Evolutionary conservation across 352 stramenopile genomes (phyloP).

Genomic region (Phytopythium delawarense): DNA sequence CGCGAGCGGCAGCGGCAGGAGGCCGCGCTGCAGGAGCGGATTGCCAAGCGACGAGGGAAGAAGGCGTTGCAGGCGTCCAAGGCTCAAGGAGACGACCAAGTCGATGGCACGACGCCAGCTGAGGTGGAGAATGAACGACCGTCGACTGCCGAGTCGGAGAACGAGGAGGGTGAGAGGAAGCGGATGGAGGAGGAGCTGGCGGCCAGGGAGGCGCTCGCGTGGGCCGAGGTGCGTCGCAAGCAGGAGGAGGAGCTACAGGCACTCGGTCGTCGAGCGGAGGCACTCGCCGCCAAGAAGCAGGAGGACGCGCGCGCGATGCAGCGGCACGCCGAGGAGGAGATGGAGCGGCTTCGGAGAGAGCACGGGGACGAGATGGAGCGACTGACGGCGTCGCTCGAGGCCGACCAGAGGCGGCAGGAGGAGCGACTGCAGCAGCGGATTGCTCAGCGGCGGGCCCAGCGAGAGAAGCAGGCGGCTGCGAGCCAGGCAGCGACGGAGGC

Average conservation of each 20-base stretch:
- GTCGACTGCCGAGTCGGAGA: background rate
- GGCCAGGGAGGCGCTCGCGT: constrained; percentile 28
- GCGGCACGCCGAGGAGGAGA: constrained; percentile 45
- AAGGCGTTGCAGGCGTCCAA: constrained; percentile 10
- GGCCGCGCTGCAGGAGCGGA: constrained; percentile 42
- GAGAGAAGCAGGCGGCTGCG: constrained; percentile 17
- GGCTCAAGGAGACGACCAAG: background rate
- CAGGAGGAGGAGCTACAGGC: constrained; percentile 35
- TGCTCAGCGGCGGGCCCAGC: constrained; percentile 32
- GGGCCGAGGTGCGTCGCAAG: constrained; percentile 29
- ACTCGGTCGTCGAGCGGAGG: constrained; percentile 18
- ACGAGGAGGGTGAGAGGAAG: constrained; percentile 26
- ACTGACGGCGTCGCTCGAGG: constrained; percentile 37
- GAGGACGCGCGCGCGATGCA: constrained; percentile 35
- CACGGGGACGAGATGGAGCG: constrained; percentile 51
- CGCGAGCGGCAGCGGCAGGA: constrained; percentile 48
- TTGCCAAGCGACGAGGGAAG: constrained; percentile 49
- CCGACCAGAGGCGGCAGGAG: constrained; percentile 61
- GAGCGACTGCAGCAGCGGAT: constrained; percentile 66
- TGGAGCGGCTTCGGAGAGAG: constrained; percentile 46
- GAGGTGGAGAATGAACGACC: background rate
- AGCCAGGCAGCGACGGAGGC: background rate
- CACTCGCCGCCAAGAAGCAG: constrained; percentile 24
- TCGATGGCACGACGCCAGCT: background rate
- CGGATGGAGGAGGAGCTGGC: constrained; percentile 32